Percentiles rank a stretch among this genome's conserved stretches.
Evolutionary conservation across 176 grass and related monocot species (phyloP).

Genomic region (Pharus latifolius): DNA sequence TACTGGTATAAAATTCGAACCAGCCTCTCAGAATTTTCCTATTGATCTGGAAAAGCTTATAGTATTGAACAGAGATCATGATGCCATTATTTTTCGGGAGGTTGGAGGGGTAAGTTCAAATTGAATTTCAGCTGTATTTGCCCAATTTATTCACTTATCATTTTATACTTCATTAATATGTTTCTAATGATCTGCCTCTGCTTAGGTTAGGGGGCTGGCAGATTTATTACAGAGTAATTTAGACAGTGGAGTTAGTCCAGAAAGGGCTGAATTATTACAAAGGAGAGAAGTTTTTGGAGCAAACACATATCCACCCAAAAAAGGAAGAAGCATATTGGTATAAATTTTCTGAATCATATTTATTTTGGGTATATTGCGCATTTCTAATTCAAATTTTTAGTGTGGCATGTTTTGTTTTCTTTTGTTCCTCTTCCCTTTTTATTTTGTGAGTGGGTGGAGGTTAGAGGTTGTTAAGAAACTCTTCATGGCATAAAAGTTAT

Average conservation of each 20-base stretch:
- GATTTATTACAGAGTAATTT: slow-evolving; percentile 36
- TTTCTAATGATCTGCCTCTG: background rate
- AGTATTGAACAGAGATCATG: slow-evolving; percentile 1
- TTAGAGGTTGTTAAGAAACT: background rate
- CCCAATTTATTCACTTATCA: background rate
- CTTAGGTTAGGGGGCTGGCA: slow-evolving; percentile 31
- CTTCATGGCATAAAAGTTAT: background rate
- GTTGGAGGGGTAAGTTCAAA: slow-evolving; percentile 11
- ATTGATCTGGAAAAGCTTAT: slow-evolving; percentile 15
- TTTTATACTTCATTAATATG: background rate
- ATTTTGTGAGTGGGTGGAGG: background rate
- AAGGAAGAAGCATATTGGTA: slow-evolving; percentile 29
- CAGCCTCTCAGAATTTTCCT: background rate
- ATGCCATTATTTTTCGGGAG: background rate
- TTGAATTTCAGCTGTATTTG: background rate
- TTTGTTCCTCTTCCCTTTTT: background rate
- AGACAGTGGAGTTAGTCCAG: slow-evolving; percentile 23
- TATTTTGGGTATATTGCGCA: slow-evolving; percentile 10
- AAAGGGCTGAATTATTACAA: slow-evolving; percentile 15
- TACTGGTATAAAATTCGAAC: background rate
- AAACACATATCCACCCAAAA: slow-evolving; percentile 45
- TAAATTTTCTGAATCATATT: background rate
- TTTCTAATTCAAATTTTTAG: background rate
- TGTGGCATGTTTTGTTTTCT: background rate
- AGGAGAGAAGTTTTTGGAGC: slow-evolving; percentile 29